Conservation (phyloP, 371 early-diverging fungal species). For the Synchytrium microbalum region DNA sequence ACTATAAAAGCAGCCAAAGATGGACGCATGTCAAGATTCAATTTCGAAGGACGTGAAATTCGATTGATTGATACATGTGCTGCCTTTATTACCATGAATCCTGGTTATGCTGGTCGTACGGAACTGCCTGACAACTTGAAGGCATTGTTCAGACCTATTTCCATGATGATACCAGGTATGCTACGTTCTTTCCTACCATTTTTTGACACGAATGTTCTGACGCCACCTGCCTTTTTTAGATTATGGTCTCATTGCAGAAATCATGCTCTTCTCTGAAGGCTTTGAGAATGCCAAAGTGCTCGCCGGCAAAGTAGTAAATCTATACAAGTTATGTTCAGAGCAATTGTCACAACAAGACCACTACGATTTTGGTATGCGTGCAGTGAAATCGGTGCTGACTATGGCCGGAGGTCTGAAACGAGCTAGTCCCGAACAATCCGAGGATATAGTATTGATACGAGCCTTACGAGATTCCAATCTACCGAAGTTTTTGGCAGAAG, state of each 20-base stretch:
- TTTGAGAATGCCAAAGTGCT: constrained; percentile 48
- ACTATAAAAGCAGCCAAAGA: constrained; percentile 50
- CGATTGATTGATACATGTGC: constrained; percentile 47
- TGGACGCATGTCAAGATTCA: constrained; percentile 40
- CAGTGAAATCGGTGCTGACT: constrained; percentile 49
- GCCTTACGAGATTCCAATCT: constrained; percentile 47
- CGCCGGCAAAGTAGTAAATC: constrained; percentile 49
- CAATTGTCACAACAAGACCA: constrained; percentile 54
- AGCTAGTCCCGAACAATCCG: constrained; percentile 37
- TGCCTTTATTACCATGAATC: constrained; percentile 57
- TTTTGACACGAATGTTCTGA: not conserved
- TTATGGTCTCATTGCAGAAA: constrained; percentile 53
- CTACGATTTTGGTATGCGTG: constrained; percentile 54
- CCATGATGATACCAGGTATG: constrained; percentile 55
- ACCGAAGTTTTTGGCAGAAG: constrained; percentile 52
- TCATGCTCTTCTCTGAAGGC: constrained; percentile 53
- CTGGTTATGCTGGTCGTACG: constrained; percentile 53
- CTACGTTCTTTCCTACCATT: not conserved
- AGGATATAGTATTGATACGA: constrained; percentile 46
- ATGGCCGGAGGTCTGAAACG: constrained; percentile 53
- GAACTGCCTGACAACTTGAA: constrained; percentile 54
- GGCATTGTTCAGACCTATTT: constrained; percentile 49
- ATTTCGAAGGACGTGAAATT: constrained; percentile 52
- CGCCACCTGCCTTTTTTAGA: constrained; percentile 17
- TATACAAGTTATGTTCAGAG: constrained; percentile 53